A percentile compares a stretch with the other conserved stretches of the same genome.
Evolutionary conservation across 805 yeast genomes (phyloP).

Genomic region (Cyberlindnera mississippiensis): DNA sequence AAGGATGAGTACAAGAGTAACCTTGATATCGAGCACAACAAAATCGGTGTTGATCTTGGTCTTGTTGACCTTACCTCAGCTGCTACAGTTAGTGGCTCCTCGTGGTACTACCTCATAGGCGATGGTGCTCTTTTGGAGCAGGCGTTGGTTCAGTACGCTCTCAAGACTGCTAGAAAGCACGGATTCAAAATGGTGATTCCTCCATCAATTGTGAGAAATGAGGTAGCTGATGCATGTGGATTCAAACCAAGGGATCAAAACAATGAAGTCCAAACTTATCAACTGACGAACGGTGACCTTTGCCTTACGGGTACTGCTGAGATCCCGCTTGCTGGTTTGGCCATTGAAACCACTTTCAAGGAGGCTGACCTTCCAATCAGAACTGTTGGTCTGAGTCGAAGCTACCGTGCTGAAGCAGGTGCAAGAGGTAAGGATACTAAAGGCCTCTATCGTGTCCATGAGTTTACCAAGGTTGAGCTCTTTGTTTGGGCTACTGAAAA

Average conservation of each 20-base stretch:
- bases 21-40: slow-evolving; percentile 52
- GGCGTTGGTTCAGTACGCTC: slow-evolving; percentile 79
- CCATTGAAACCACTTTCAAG: slow-evolving; percentile 46
- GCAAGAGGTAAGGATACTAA: slow-evolving; percentile 90
- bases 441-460: slow-evolving; percentile 93
- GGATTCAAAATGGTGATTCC: slow-evolving; percentile 77
- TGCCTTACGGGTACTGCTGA: slow-evolving; percentile 94
- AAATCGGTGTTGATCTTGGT: slow-evolving; percentile 62
- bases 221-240: slow-evolving; percentile 84
- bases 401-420: slow-evolving; percentile 96
- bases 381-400: slow-evolving; percentile 76
- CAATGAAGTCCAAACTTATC: slow-evolving; percentile 81
- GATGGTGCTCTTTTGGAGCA: slow-evolving; percentile 89
- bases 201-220: slow-evolving; percentile 80
- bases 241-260: slow-evolving; percentile 89
- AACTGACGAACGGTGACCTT: slow-evolving; percentile 46
- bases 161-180: slow-evolving; percentile 55
- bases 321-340: slow-evolving; percentile 83
- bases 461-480: slow-evolving; percentile 90
- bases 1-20: slow-evolving; percentile 26
- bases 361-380: slow-evolving; percentile 47
- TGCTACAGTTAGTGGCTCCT: slow-evolving; percentile 67
- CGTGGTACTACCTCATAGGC: slow-evolving; percentile 81
- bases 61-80: slow-evolving; percentile 71
- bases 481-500: slow-evolving; percentile 64